Evolutionary conservation across 2,329 filamentous ascomycete species (phyloP), one percentile per base, ranked within the genome.

Genomic region (Didymella sp.): DNA sequence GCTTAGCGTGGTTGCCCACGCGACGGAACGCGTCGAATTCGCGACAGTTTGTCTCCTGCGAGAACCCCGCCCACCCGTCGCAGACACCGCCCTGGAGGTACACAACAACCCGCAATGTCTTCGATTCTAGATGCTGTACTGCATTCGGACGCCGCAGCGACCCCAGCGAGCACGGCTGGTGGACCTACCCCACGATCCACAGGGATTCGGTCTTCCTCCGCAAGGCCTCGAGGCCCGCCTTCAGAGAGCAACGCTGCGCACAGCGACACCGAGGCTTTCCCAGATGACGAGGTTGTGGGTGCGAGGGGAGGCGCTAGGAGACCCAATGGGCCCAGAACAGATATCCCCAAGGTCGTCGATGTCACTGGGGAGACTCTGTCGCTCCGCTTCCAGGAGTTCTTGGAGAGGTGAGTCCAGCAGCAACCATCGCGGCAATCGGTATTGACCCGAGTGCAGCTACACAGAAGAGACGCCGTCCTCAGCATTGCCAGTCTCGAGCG

Each of bases 371-470:
- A 91, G 62, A 85, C 88, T 51, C 85, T 94, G 24, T 89, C 91
- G 71, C 82, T 88, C 53, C 86, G 89, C 55, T 95, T 96, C 72
- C 88, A 93, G 76, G 83, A 84, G 63, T 96, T 95, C 71, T 85
- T 96, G 24, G 89, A 95, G 71, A 85, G 83, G 89, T 92, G 74
- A 71, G 83, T 35, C 7, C 38, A 28, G 45, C 42, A 27, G 19
- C 13, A 21, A 13, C 13, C 11, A 2, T 15, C 8, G 8, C 15
- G 19, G 9, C n/a, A 3, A 12, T 15, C 17, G 33, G 15, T 25
- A 15, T 61, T 74, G 38, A 70, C 45, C 44, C 6, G 17, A 28
- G 3, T 9, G 35, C 35, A 81, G 79, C 56, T 94, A 89, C 72
- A 80, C 86, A 55, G 89, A 93, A 76, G 88, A 90, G 17, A 87